Evolutionary conservation across 116 monocot genomes (phyloP).

Genomic region (Phalaenopsis hybrid): DNA sequence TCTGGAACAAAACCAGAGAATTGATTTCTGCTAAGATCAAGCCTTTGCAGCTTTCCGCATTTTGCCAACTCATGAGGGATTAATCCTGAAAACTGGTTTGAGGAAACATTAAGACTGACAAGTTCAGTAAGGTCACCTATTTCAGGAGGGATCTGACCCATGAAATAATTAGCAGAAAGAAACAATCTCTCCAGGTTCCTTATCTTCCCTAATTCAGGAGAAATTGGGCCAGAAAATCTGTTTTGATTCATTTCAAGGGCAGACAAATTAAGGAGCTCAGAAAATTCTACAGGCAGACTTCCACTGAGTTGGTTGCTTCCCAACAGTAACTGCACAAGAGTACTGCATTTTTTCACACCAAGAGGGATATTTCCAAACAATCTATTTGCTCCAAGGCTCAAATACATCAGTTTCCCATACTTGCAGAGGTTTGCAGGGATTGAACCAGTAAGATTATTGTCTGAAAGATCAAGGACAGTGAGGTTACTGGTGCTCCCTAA

Average conservation of each 20-base stretch:
- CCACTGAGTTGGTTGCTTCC: conserved; percentile 65
- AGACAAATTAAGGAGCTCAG: conserved; percentile 39
- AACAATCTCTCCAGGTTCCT: conserved; percentile 48
- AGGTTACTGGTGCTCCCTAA: conserved; percentile 51
- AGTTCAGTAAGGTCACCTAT: conserved; percentile 46
- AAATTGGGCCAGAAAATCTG: conserved; percentile 61
- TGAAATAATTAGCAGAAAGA: conserved; percentile 60
- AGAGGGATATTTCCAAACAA: conserved; percentile 65
- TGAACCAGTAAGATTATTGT: conserved; percentile 44
- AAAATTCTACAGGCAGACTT: conserved; percentile 61
- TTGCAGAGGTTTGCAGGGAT: conserved; percentile 15
- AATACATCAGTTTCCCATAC: conserved; percentile 40
- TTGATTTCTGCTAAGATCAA: conserved; percentile 61
- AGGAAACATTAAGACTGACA: conserved; percentile 58
- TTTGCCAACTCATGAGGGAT: conserved; percentile 49
- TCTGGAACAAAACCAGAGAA: conserved; percentile 51
- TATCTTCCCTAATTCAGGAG: conserved; percentile 64
- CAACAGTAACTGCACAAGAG: conserved; percentile 54
- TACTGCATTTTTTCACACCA: conserved; percentile 54
- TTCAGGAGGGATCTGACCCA: conserved; percentile 61
- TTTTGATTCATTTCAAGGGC: conserved; percentile 66
- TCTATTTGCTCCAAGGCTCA: conserved; percentile 59
- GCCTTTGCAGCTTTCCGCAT: conserved; percentile 63
- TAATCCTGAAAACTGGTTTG: conserved; percentile 48
- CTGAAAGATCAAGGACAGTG: conserved; percentile 58